Evolutionary conservation across 2,329 filamentous ascomycete species (phyloP).

Genomic region (Incumbomyces delicatus): DNA sequence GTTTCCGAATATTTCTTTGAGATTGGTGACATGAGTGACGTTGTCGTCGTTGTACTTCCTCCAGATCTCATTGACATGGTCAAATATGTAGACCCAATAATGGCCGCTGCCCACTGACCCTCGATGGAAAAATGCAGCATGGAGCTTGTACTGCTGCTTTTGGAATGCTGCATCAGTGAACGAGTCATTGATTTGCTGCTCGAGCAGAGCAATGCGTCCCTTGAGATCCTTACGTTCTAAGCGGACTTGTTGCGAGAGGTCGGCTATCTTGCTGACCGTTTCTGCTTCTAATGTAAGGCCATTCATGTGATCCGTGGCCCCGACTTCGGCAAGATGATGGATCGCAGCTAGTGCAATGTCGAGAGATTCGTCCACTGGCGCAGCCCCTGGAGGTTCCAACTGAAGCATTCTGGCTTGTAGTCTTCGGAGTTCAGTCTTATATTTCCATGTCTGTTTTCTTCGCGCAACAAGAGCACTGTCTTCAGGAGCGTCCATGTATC

Average conservation of each 20-base stretch:
- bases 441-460: conserved; percentile 63
- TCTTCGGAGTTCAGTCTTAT: conserved; percentile 53
- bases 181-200: conserved; percentile 43
- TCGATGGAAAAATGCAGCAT: conserved; percentile 87
- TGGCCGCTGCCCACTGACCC: conserved; percentile 62
- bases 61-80: conserved; percentile 74
- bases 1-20: conserved; percentile 46
- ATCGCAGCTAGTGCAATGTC: conserved; percentile 16
- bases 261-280: conserved; percentile 11
- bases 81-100: conserved; percentile 94
- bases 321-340: conserved; percentile 8
- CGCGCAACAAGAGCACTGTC: conserved; percentile 53
- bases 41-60: conserved; percentile 86
- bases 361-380: conserved; percentile 15
- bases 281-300: not conserved
- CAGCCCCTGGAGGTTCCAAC: conserved; percentile 24
- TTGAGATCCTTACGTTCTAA: conserved; percentile 23
- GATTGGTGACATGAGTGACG: conserved; percentile 59
- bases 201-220: conserved; percentile 36
- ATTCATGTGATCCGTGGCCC: not conserved
- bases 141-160: conserved; percentile 66
- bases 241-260: conserved; percentile 12
- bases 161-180: conserved; percentile 50
- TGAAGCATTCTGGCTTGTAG: conserved; percentile 41
- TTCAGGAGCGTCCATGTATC: conserved; percentile 64